A percentile compares a stretch with the other conserved stretches of the same genome.
These are phyloP conservation scores for Aegle marmelos DNA, from an alignment of 345 rosid species.

Conservation along the genomic window DNA sequence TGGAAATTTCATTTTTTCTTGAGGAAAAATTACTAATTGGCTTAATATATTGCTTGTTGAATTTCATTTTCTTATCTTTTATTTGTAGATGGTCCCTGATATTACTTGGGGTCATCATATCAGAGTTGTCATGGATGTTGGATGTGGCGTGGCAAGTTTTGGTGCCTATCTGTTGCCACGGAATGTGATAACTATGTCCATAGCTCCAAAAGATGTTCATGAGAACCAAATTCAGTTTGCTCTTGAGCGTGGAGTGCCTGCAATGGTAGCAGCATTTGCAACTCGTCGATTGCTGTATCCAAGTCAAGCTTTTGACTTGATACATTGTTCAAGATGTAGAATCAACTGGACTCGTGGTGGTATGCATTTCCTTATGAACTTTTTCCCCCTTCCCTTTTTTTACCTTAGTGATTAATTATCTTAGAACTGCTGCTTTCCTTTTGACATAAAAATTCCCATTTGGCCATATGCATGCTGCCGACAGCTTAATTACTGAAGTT, in stretches of 20 bases:
- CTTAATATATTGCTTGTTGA: conserved; percentile 8
- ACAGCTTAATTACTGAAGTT: not conserved
- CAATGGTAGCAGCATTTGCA: conserved; percentile 95
- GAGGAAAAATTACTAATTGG: not conserved
- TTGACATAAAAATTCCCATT: not conserved
- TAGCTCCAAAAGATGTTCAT: conserved; percentile 99
- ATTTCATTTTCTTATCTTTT: conserved; percentile 13
- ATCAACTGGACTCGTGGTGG: conserved; percentile 99
- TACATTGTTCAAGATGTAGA: conserved; percentile 98
- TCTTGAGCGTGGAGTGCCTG: conserved; percentile 98
- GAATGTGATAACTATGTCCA: conserved; percentile 75
- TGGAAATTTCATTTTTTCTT: not conserved
- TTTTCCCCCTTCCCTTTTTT: too few relatives aligned
- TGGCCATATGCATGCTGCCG: not conserved
- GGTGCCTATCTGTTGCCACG: conserved; percentile 87
- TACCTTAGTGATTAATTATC: not conserved
- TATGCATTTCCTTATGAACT: conserved; percentile 25
- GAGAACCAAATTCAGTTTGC: conserved; percentile 99
- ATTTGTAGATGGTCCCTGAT: conserved; percentile 73
- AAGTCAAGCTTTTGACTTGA: conserved; percentile 94
- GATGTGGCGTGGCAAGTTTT: conserved; percentile 99
- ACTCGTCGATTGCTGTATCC: conserved; percentile 75
- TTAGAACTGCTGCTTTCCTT: not conserved
- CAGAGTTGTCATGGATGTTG: conserved; percentile 79
- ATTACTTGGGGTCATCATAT: conserved; percentile 71